Evolutionary conservation across 441 rosid species (phyloP), one percentile per base, ranked within the genome.

Genomic region (Pelargonium citronellum): DNA sequence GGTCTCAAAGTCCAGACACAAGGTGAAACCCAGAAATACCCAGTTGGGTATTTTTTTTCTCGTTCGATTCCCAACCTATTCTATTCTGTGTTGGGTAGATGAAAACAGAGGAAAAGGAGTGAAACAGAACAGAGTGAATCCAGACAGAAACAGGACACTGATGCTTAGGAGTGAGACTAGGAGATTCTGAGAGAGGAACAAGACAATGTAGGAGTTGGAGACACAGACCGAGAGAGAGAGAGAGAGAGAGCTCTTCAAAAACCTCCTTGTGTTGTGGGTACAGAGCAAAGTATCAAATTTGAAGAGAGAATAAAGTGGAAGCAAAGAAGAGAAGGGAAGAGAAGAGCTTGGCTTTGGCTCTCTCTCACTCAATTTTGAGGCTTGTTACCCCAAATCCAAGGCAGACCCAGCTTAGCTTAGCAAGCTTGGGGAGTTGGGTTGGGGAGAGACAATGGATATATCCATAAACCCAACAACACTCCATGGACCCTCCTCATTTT

Each of bases 231-330:
- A 37, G 58, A 75, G 77, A 73, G 66, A 70, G 1, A 61, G 62
- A 55, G 39, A 67, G 62, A 71, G n/a, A 69, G 68, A 64, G 76
- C 49, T 13, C 22, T 67, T 49, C 67, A 80, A 83, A 37, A 83
- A 77, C 91, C 91, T 85, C 79, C 82, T 79, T 83, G 79, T 68
- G 63, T 43, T 30, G 44, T 75, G 87, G 87, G 80, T 69, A 83
- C 83, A 83, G 74, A 76, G 81, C 83, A 79, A 85, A 84, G 80
- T 74, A 74, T 82, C 83, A 78, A 83, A 79, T 78, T 84, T 84
- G 79, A 84, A 79, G 84, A 79, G 84, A 75, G 79, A 88, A 84
- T 86, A 86, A 84, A 83, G 87, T 77, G 85, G 46, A 46, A 69
- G 70, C 22, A 8, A 12, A 46, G 37, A 66, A 64, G 64, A 37